Percentiles rank a stretch among this genome's conserved stretches.
Conservation (phyloP, 2,329 filamentous ascomycete species). For the Xylariomycetidae sp. region DNA sequence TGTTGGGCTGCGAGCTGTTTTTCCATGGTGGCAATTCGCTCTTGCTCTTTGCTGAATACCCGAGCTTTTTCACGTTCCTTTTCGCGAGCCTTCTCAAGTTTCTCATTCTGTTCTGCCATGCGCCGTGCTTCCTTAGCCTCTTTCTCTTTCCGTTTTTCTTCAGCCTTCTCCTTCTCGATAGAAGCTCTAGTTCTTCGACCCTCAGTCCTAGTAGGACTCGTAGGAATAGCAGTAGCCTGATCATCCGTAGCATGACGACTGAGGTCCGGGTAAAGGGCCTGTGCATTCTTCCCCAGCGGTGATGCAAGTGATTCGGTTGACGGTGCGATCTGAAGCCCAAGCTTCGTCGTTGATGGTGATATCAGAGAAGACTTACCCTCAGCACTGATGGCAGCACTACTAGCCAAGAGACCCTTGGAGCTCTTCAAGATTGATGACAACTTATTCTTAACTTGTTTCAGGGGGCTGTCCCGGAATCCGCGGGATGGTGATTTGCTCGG, state of each 20-base stretch:
- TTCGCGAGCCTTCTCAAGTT: constrained; percentile 62
- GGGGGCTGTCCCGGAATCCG: constrained; percentile 64
- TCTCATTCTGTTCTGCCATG: constrained; percentile 55
- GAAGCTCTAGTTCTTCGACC: constrained; percentile 53
- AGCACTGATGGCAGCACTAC: constrained; percentile 61
- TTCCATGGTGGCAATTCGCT: constrained; percentile 49
- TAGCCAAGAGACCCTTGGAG: constrained; percentile 80
- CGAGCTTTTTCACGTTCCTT: constrained; percentile 67
- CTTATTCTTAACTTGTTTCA: constrained; percentile 91
- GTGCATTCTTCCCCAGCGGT: constrained; percentile 23
- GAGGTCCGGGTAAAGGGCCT: constrained; percentile 43
- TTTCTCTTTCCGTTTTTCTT: constrained; percentile 60
- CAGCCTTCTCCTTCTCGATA: constrained; percentile 52
- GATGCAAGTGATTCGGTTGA: constrained; percentile 46
- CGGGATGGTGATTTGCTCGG: constrained; percentile 54
- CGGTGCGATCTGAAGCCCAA: constrained; percentile 37
- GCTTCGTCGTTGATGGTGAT: constrained; percentile 46
- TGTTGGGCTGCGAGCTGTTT: constrained; percentile 49
- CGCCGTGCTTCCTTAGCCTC: constrained; percentile 57
- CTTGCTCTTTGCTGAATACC: constrained; percentile 54
- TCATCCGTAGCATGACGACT: constrained; percentile 31
- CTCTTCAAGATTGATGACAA: constrained; percentile 86
- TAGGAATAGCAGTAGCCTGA: constrained; percentile 25
- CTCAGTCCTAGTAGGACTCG: constrained; percentile 40
- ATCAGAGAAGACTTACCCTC: constrained; percentile 56